Base-by-base conservation (phyloP, 441 rosid genomes). In the Gossypium aridum region DNA sequence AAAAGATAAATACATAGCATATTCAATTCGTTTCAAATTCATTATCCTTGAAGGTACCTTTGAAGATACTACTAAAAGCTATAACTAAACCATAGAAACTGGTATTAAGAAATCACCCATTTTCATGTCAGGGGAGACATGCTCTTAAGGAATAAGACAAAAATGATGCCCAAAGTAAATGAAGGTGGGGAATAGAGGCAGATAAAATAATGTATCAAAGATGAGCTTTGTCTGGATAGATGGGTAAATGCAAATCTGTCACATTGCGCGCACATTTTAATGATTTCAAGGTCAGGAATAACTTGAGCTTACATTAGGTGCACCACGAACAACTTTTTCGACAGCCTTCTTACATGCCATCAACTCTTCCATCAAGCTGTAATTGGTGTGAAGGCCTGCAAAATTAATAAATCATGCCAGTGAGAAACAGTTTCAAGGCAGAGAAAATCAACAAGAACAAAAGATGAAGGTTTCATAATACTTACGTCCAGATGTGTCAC, bases 401-500 rank as follows among this genome's bases (percentile, higher is more conserved):
- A 76, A 54, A 43, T 64, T 65, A 71, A 75, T 4, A 70, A 37
- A 51, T 62, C 54, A 39, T 23, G 59, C 63, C 7, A 61, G 72
- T 63, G 56, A 53, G 6, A 43, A 82, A 77, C 64, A 77, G 56
- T 71, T 10, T 72, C 65, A 70, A 76, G 37, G 66, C 53, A 25
- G 22, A 67, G 3, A 49, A 64, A 72, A 60, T 39, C 9, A 9
- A 34, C n/a, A 25, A 5, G 13, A 23, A 64, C 60, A 13, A 75
- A 31, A 47, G 16, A 70, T 55, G 34, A 63, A 82, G 63, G 69
- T 53, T 53, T 76, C 62, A 31, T n/a, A 43, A 67, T 61, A 83
- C 97, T 85, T 85, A 94, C 97, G 99, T 83, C 99, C 99, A 73
- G 99, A 95, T 34, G 98, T 95, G 75, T 90, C 99, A 67, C 99